Percentiles rank a stretch among this genome's conserved stretches.
Conservation (phyloP, 108 stramenopile species). For the Cylindrotheca closterium region DNA sequence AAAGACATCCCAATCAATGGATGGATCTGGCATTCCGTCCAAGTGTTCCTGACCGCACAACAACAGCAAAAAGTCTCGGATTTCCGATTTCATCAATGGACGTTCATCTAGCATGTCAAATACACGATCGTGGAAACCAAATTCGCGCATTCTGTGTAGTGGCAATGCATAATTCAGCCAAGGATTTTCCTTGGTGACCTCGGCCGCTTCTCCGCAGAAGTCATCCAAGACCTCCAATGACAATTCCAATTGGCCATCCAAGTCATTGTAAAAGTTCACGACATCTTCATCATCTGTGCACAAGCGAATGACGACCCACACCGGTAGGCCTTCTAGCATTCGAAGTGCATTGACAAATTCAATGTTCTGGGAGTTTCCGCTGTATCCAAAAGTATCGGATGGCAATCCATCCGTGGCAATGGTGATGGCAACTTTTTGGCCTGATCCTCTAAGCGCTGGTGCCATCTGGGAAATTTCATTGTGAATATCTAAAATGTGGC, state of each 20-base stretch:
- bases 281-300: constrained; percentile 79
- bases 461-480: constrained; percentile 34
- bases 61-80: constrained; percentile 44
- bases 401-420: constrained; percentile 65
- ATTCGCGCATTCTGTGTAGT: constrained; percentile 68
- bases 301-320: constrained; percentile 72
- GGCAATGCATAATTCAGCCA: constrained; percentile 67
- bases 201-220: constrained; percentile 61
- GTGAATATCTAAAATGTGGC: constrained; percentile 47
- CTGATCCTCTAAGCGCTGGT: constrained; percentile 24
- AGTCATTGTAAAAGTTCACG: constrained; percentile 57
- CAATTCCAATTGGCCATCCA: constrained; percentile 65
- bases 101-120: constrained; percentile 74
- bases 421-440: constrained; percentile 46
- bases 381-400: constrained; percentile 35
- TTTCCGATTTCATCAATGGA: constrained; percentile 42
- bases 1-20: constrained; percentile 38
- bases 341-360: constrained; percentile 43
- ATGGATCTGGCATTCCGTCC: constrained; percentile 45
- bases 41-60: constrained; percentile 50
- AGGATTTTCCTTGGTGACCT: constrained; percentile 52
- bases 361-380: constrained; percentile 21
- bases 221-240: constrained; percentile 77
- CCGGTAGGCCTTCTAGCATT: constrained; percentile 58
- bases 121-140: constrained; percentile 55